phyloP scores from a whole-genome alignment of 2,329 filamentous ascomycete species.

The Cryphonectria radicalis region DNA sequence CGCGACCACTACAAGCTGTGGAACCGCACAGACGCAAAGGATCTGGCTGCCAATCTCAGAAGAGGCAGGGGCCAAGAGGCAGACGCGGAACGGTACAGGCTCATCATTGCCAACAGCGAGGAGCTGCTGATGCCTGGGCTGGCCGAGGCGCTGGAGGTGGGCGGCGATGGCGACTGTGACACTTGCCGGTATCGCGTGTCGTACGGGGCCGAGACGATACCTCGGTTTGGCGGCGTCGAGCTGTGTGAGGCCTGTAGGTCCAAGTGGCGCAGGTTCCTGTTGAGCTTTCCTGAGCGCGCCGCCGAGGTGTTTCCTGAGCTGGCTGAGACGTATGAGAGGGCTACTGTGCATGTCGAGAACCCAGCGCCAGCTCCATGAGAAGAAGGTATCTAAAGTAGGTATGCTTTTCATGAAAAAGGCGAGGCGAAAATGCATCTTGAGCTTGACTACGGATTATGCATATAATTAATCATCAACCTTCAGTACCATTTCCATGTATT shows the following conservation, averaged over 20 bases:
- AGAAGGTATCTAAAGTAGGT: neutral
- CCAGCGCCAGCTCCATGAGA: neutral
- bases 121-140: constrained; percentile 32
- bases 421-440: neutral
- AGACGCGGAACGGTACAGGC: constrained; percentile 22
- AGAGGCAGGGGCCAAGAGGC: neutral
- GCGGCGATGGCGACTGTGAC: constrained; percentile 25
- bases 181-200: constrained; percentile 23
- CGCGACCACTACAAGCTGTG: constrained; percentile 39
- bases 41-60: too few species aligned
- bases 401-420: neutral
- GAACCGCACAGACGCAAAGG: constrained; percentile 32
- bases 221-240: constrained; percentile 30
- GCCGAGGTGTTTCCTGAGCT: constrained; percentile 4
- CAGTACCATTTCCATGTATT: neutral
- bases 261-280: neutral
- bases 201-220: constrained; percentile 25
- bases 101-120: constrained; percentile 22
- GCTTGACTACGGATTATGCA: too few species aligned
- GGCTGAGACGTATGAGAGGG: neutral
- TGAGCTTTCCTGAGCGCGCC: constrained; percentile 9
- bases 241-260: constrained; percentile 23
- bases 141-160: constrained; percentile 24
- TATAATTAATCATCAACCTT: neutral
- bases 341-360: neutral